phyloP scores from a whole-genome alignment of 1,284 basidiomycete genomes.

The Apiotrichum sp. region DNA sequence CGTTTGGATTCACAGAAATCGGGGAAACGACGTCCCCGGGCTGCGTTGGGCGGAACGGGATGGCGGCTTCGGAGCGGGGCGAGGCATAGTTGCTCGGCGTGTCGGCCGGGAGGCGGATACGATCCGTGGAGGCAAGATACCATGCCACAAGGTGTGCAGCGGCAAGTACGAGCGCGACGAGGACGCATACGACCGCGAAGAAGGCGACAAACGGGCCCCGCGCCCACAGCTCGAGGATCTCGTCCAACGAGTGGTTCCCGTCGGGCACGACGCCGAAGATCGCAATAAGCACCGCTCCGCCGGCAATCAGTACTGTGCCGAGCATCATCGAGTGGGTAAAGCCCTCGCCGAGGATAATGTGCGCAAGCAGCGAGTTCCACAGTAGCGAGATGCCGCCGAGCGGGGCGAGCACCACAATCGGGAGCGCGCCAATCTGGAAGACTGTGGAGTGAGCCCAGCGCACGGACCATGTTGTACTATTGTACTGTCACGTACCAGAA shows the following conservation, averaged over 20 bases:
- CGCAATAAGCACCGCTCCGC: slow-evolving; percentile 82
- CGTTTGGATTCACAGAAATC: not conserved
- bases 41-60: slow-evolving; percentile 30
- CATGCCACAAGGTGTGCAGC: slow-evolving; percentile 15
- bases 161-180: slow-evolving; percentile 58
- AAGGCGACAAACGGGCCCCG: slow-evolving; percentile 75
- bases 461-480: not conserved
- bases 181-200: slow-evolving; percentile 65
- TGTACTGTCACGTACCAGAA: slow-evolving; percentile 6
- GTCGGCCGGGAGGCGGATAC: slow-evolving; percentile 2
- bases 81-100: slow-evolving; percentile 35
- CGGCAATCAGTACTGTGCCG: slow-evolving; percentile 80
- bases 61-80: slow-evolving; percentile 26
- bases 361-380: slow-evolving; percentile 92
- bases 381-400: slow-evolving; percentile 85
- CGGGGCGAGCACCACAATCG: slow-evolving; percentile 85
- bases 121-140: not conserved
- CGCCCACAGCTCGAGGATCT: slow-evolving; percentile 71
- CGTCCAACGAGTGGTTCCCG: slow-evolving; percentile 78
- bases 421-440: slow-evolving; percentile 89
- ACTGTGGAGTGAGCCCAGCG: slow-evolving; percentile 48
- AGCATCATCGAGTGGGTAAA: slow-evolving; percentile 79
- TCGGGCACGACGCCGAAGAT: slow-evolving; percentile 91
- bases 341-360: slow-evolving; percentile 74
- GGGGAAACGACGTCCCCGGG: not conserved